Evolutionary conservation across 2,329 filamentous ascomycete species (phyloP).

Genomic region (Bipolaris oryzae): DNA sequence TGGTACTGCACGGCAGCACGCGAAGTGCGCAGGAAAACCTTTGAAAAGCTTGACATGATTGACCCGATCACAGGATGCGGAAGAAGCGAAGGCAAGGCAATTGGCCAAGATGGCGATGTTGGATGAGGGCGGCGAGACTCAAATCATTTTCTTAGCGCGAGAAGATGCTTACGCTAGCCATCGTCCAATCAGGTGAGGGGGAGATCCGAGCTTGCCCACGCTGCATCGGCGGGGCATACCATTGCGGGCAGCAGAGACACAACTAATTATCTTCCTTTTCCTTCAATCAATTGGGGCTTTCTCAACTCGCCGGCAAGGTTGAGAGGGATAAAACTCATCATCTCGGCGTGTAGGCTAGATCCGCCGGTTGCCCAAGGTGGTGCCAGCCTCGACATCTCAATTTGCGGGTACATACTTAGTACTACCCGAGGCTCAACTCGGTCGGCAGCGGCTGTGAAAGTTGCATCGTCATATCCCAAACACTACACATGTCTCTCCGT

Average conservation of each 20-base stretch:
- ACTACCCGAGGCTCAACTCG: slow-evolving; percentile 46
- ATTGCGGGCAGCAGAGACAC: slow-evolving; percentile 18
- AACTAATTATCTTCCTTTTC: slow-evolving; percentile 16
- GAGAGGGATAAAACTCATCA: not conserved
- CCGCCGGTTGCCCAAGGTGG: slow-evolving; percentile 1
- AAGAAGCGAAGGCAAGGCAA: slow-evolving; percentile 25
- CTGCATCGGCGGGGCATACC: slow-evolving; percentile 4
- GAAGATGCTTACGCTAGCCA: slow-evolving; percentile 19
- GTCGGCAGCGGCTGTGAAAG: slow-evolving; percentile 37
- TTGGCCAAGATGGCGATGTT: slow-evolving; percentile 32
- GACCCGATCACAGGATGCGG: slow-evolving; percentile 19
- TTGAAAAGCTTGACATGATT: slow-evolving; percentile 78
- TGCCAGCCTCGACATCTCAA: not conserved
- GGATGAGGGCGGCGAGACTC: slow-evolving; percentile 23
- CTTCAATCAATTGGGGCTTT: not conserved
- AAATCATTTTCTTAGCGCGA: slow-evolving; percentile 44
- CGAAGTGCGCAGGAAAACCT: slow-evolving; percentile 83
- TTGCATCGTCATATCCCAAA: slow-evolving; percentile 31
- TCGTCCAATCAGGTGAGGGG: slow-evolving; percentile 29
- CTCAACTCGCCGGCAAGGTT: no score
- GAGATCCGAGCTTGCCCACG: slow-evolving; percentile 24
- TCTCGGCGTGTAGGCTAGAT: not conserved
- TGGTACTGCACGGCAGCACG: slow-evolving; percentile 73
- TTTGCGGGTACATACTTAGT: slow-evolving; percentile 15
- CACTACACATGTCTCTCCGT: slow-evolving; percentile 54